These are phyloP conservation scores for Gynandropsis gynandra DNA, from an alignment of 345 rosid species.

Conservation along the genomic window DNA sequence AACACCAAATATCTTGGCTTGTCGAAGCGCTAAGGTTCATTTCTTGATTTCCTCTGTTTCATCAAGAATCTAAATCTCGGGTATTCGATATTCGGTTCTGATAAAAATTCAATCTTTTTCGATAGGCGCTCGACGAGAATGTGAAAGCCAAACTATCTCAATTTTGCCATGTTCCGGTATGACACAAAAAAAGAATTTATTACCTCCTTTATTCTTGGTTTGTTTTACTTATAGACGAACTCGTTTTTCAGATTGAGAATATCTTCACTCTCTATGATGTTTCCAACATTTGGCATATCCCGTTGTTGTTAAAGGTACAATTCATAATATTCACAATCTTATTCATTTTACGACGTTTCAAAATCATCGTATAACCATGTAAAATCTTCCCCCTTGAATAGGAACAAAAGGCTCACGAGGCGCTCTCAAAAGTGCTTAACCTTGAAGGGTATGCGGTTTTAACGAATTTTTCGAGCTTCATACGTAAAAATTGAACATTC, in stretches of 20 bases:
- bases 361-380: slow-evolving; percentile 2
- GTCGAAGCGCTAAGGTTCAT: slow-evolving; percentile 79
- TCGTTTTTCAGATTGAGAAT: slow-evolving; percentile 49
- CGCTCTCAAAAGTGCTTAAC: slow-evolving; percentile 64
- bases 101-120: slow-evolving; percentile 7
- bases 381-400: slow-evolving; percentile 19
- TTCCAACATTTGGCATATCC: slow-evolving; percentile 95
- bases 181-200: not conserved
- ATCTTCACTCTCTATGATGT: slow-evolving; percentile 80
- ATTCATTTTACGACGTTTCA: not conserved
- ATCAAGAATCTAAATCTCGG: not conserved
- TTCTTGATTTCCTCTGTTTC: slow-evolving; percentile 7
- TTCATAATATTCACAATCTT: slow-evolving; percentile 9
- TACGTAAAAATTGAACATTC: too few species aligned
- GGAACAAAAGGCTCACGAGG: slow-evolving; percentile 92
- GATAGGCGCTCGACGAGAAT: slow-evolving; percentile 70
- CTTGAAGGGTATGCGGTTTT: slow-evolving; percentile 60
- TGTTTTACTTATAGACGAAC: slow-evolving; percentile 11
- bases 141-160: slow-evolving; percentile 72
- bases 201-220: not conserved
- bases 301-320: slow-evolving; percentile 66
- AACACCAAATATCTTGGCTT: slow-evolving; percentile 81
- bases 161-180: slow-evolving; percentile 88
- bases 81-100: slow-evolving; percentile 9
- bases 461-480: too few species aligned